phyloP scores from a whole-genome alignment of 1,284 basidiomycete species.

The Puccinia brachypodii region DNA sequence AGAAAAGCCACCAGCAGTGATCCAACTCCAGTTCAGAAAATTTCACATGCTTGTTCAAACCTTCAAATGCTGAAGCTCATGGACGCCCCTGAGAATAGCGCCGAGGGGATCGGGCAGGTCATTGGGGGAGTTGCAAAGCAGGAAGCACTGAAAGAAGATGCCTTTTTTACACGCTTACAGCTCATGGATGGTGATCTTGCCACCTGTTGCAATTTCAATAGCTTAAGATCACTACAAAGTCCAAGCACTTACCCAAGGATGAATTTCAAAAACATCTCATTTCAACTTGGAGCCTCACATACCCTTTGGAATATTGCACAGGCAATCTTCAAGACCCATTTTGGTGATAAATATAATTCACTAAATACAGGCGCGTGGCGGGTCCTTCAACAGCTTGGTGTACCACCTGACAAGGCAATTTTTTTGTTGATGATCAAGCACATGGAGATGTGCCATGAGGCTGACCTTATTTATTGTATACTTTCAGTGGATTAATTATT shows the following conservation, averaged over 20 bases:
- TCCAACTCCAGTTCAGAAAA: background rate
- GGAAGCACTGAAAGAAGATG: background rate
- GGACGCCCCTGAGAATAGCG: conserved; percentile 12
- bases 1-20: background rate
- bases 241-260: background rate
- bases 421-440: background rate
- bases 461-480: too few relatives aligned
- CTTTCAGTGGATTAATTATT: background rate
- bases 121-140: background rate
- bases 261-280: background rate
- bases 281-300: conserved; percentile 16
- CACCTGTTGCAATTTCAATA: conserved; percentile 4
- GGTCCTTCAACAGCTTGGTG: background rate
- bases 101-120: conserved; percentile 7
- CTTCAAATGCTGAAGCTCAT: conserved; percentile 20
- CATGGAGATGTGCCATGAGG: conserved; percentile 5
- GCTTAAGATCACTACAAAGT: background rate
- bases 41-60: background rate
- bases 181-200: background rate
- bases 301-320: conserved; percentile 17
- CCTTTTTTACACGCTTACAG: background rate
- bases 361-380: conserved; percentile 3
- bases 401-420: background rate
- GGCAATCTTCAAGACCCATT: background rate
- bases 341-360: background rate